Base-by-base conservation (phyloP, 805 yeast genomes). In the Ogataea degrootiae region DNA sequence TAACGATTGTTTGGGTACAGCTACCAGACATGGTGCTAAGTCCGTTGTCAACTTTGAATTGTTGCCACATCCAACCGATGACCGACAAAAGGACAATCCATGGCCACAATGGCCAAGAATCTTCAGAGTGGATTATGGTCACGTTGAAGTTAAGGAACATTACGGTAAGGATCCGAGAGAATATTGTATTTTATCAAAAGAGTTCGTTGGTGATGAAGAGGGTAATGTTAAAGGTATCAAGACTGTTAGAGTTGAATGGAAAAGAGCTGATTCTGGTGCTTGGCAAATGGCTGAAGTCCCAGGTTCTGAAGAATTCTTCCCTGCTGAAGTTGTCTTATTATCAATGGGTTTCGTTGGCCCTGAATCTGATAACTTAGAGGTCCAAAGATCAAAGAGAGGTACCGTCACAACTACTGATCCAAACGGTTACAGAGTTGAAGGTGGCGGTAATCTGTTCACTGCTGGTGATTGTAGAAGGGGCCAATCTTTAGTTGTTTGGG, bases 71-170 rank as follows among this genome's bases (percentile, higher is more conserved):
- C 99, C 99, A 54, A 87, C 97, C 35, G 76, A 76, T 31, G 77
- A 80, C 49, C 81, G 97, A 68, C 85, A 91, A 41, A 87, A 82
- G 71, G 97, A 94, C 71, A 92, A 92, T 71, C 98, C 99, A 69
- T 92, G 99, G 99, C 99, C 99, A 39, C 99, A 92, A 73, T 92
- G 98, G 98, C 98, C 99, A 58, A 79, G 97, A 66, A 81, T 94
- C 61, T 92, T 94, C 85, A 82, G 98, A 63, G 96, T 92, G 50
- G 99, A 92, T 73, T 92, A 92, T 65, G 99, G 99, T 58, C 99
- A 92, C 71, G 78, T 91, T 54, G 99, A 92, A 70, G 98, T 94
- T 49, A 79, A 86, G 50, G 87, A 87, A 43, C 97, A 91, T 69
- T 92, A 91, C 67, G 98, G 98, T 55, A 85, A 85, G 70, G 99